Evolutionary conservation across 352 stramenopile genomes (phyloP).

Genomic region (Paralagenidium karlingii): DNA sequence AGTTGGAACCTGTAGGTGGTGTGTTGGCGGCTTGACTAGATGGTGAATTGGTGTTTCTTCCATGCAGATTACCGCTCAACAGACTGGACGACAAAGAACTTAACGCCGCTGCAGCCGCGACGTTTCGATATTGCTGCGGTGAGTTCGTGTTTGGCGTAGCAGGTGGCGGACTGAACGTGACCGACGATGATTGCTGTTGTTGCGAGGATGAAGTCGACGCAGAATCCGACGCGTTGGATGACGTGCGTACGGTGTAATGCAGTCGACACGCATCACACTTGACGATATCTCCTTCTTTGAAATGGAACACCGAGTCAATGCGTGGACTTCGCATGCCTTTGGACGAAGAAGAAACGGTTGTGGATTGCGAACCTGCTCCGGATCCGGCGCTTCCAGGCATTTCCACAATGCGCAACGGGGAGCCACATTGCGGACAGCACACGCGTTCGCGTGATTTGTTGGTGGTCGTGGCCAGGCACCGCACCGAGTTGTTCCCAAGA

Average conservation of each 20-base stretch:
- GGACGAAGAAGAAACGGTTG: slow-evolving; percentile 1
- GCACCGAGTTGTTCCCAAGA: too few species aligned
- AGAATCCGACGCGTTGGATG: slow-evolving; percentile 5
- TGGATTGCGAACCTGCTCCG: neutral
- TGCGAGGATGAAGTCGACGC: too few species aligned
- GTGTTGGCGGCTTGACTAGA: neutral
- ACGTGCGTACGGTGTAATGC: slow-evolving; percentile 56
- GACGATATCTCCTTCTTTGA: slow-evolving; percentile 70
- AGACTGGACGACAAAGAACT: slow-evolving; percentile 58
- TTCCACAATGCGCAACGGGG: slow-evolving; percentile 29
- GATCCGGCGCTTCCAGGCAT: slow-evolving; percentile 5
- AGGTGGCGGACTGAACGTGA: slow-evolving; percentile 2
- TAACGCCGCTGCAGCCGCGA: slow-evolving; percentile 39
- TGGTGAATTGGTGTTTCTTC: slow-evolving; percentile 23
- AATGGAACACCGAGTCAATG: too few species aligned
- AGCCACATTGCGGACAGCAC: slow-evolving; percentile 54
- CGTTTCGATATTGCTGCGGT: slow-evolving; percentile 38
- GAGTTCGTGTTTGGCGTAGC: slow-evolving; percentile 1
- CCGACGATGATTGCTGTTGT: too few species aligned
- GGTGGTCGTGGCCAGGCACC: slow-evolving; percentile 1
- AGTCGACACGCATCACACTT: slow-evolving; percentile 58
- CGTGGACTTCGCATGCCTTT: slow-evolving; percentile 7
- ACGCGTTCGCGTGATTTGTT: slow-evolving; percentile 13
- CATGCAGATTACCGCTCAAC: slow-evolving; percentile 23
- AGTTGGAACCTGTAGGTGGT: neutral